These are phyloP conservation scores for Coffea eugenioides DNA, from an alignment of 257 asterid genomes.

Conservation along the genomic window DNA sequence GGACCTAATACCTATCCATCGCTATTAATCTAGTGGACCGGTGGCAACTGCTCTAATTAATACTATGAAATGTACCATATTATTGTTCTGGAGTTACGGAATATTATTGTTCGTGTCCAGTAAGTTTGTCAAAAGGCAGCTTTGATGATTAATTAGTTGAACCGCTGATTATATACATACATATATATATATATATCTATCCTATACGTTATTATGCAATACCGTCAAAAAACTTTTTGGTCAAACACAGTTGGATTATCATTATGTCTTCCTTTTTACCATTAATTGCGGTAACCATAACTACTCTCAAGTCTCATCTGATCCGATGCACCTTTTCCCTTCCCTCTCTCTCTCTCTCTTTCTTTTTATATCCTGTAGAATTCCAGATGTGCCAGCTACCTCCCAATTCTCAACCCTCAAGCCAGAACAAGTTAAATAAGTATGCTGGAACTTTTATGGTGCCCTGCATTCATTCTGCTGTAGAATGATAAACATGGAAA, in stretches of 20 bases:
- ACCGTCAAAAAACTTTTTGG: background rate
- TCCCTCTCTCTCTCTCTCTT: background rate
- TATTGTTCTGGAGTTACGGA: no score
- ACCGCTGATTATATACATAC: background rate
- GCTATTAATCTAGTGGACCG: background rate
- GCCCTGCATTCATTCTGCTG: background rate
- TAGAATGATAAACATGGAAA: background rate
- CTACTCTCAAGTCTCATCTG: background rate
- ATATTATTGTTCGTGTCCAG: background rate
- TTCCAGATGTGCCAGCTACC: background rate
- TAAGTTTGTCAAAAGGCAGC: no score
- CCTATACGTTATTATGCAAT: no score
- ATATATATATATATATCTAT: no score
- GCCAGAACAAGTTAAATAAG: background rate
- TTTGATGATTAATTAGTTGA: background rate
- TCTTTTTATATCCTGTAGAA: background rate
- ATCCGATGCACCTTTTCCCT: background rate
- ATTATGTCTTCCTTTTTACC: slow-evolving; percentile 4
- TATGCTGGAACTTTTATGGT: background rate
- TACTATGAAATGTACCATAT: background rate
- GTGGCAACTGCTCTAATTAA: no score
- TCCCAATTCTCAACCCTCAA: background rate
- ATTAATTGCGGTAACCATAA: slow-evolving; percentile 11
- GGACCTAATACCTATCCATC: background rate
- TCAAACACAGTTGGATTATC: slow-evolving; percentile 2